phyloP scores from a whole-genome alignment of 2,329 filamentous ascomycete species.

The Nothophoma quercina region DNA sequence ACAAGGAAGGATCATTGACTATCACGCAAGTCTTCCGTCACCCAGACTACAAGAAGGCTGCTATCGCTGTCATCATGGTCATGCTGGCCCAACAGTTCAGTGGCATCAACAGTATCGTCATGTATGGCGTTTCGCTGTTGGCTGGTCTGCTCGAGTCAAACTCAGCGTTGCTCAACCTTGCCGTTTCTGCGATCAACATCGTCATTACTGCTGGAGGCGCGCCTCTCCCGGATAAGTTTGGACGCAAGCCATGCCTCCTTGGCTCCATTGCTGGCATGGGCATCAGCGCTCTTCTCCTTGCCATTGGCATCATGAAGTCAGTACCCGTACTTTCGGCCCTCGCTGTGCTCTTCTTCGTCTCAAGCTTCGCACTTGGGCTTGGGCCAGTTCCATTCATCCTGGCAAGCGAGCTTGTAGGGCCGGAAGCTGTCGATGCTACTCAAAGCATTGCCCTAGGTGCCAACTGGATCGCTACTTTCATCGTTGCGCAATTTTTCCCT shows the following conservation, averaged over 20 bases:
- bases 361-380: conserved; percentile 86
- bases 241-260: conserved; percentile 85
- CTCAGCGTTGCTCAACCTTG: conserved; percentile 83
- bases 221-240: conserved; percentile 84
- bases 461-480: conserved; percentile 89
- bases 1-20: conserved; percentile 49
- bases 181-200: conserved; percentile 87
- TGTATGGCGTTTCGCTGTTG: conserved; percentile 95
- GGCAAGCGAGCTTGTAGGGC: conserved; percentile 86
- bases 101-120: conserved; percentile 94
- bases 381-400: conserved; percentile 96
- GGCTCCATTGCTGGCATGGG: conserved; percentile 87
- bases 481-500: conserved; percentile 95
- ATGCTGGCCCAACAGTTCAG: conserved; percentile 94
- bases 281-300: conserved; percentile 76
- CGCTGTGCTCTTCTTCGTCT: conserved; percentile 84
- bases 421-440: conserved; percentile 88
- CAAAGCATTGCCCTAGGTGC: conserved; percentile 88
- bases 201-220: conserved; percentile 81
- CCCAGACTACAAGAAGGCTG: conserved; percentile 76
- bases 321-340: conserved; percentile 80
- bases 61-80: conserved; percentile 87
- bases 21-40: conserved; percentile 68
- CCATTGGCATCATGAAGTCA: conserved; percentile 77
- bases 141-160: conserved; percentile 80